These are phyloP conservation scores for Botrytis deweyae DNA, from an alignment of 2,329 filamentous ascomycete genomes.

Conservation along the genomic window DNA sequence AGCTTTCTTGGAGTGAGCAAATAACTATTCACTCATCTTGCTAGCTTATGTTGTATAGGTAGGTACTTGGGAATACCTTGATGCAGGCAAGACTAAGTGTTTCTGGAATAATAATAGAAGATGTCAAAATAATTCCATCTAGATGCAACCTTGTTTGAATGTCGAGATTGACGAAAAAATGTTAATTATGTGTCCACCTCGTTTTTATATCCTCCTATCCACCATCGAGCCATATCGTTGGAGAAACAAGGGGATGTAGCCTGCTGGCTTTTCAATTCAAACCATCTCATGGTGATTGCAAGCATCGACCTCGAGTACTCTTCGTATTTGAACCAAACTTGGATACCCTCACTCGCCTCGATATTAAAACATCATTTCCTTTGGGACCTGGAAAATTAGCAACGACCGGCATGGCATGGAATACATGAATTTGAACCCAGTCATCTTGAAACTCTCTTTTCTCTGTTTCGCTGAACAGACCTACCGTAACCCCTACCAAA, in stretches of 20 bases:
- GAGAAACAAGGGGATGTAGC: neutral
- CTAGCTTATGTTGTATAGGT: too few relatives aligned
- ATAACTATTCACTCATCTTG: too few relatives aligned
- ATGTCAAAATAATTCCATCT: constrained; percentile 5
- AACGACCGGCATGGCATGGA: constrained; percentile 7
- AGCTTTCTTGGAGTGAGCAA: neutral
- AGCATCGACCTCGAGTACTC: constrained; percentile 2
- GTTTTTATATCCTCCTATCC: neutral
- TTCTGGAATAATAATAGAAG: constrained; percentile 12
- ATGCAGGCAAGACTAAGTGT: neutral
- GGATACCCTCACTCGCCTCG: neutral
- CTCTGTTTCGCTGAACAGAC: neutral
- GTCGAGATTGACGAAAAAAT: constrained; percentile 16
- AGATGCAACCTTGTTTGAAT: constrained; percentile 4
- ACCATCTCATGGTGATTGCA: neutral
- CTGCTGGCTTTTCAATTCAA: neutral
- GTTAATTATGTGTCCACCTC: neutral
- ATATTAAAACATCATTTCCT: constrained; percentile 16
- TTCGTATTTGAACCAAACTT: constrained; percentile 4
- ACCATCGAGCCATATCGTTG: neutral
- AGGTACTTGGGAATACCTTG: too few relatives aligned
- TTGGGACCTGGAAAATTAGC: constrained; percentile 7
- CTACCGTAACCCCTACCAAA: neutral
- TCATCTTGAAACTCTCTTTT: constrained; percentile 19
- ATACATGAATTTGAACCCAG: constrained; percentile 8